Evolutionary conservation across 176 grass and related monocot species (phyloP).

Genomic region (Eragrostis curvula): DNA sequence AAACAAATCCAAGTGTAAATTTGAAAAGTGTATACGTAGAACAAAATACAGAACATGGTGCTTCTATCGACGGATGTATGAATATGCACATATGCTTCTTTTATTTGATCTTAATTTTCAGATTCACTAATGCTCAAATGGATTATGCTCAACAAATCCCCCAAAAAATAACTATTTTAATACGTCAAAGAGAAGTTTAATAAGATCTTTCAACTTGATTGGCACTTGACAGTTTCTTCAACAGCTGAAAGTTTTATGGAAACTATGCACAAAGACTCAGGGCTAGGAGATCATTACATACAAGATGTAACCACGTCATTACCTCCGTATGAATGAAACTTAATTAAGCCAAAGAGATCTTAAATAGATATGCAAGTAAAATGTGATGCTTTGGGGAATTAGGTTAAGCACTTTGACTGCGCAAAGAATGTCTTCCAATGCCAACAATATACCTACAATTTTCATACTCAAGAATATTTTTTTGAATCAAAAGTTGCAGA

Average conservation of each 20-base stretch:
- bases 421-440: not conserved
- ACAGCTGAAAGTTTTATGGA: not conserved
- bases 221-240: too few relatives aligned
- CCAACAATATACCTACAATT: not conserved
- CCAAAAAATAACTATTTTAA: not conserved
- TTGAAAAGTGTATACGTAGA: not conserved
- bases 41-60: conserved; percentile 11
- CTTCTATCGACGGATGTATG: conserved; percentile 9
- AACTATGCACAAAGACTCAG: not conserved
- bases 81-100: not conserved
- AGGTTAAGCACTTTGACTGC: not conserved
- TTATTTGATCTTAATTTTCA: conserved; percentile 20
- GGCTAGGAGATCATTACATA: not conserved
- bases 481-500: not conserved
- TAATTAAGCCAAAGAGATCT: not conserved
- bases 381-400: not conserved
- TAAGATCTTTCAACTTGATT: not conserved
- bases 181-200: not conserved
- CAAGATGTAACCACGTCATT: conserved; percentile 1
- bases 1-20: conserved; percentile 29
- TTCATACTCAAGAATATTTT: not conserved
- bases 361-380: not conserved
- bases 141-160: not conserved
- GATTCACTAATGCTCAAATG: not conserved
- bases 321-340: not conserved